Percentiles rank a stretch among this genome's conserved stretches.
Evolutionary conservation across 495 filamentous ascomycete species (phyloP).

Genomic region (Daldinia vernicosa): DNA sequence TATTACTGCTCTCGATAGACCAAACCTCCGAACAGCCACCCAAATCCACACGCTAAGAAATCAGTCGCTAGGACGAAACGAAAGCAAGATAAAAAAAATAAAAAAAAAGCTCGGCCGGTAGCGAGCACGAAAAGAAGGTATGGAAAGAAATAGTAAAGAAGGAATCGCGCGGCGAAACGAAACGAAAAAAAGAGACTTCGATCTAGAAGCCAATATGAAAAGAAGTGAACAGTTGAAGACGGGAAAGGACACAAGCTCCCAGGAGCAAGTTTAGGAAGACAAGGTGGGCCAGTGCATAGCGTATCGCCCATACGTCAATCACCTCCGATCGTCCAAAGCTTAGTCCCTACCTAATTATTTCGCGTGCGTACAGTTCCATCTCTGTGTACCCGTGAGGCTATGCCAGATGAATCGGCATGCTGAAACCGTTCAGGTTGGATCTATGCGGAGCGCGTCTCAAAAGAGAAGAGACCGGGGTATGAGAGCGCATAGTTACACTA

Average conservation of each 20-base stretch:
- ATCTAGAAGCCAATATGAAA: slow-evolving; percentile 39
- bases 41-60: neutral
- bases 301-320: slow-evolving; percentile 16
- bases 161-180: slow-evolving; percentile 39
- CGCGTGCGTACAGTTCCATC: slow-evolving; percentile 8
- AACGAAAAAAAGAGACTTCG: slow-evolving; percentile 38
- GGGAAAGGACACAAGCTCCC: slow-evolving; percentile 29
- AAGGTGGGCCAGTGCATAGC: slow-evolving; percentile 2
- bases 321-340: slow-evolving; percentile 13
- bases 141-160: slow-evolving; percentile 20
- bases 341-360: slow-evolving; percentile 14
- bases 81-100: slow-evolving; percentile 22
- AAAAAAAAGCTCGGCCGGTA: slow-evolving; percentile 40
- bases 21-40: neutral
- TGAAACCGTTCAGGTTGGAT: slow-evolving; percentile 52
- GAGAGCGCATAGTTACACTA: neutral
- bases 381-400: slow-evolving; percentile 31
- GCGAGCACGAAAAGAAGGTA: slow-evolving; percentile 20
- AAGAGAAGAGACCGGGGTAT: slow-evolving; percentile 23
- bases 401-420: slow-evolving; percentile 35
- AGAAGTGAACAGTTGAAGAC: slow-evolving; percentile 32
- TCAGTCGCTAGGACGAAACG: slow-evolving; percentile 15
- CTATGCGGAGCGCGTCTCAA: slow-evolving; percentile 35
- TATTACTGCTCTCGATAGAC: slow-evolving; percentile 5
- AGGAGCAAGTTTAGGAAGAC: slow-evolving; percentile 14